Conservation (phyloP, 257 asterid species). For the Solanum chmielewskii region DNA sequence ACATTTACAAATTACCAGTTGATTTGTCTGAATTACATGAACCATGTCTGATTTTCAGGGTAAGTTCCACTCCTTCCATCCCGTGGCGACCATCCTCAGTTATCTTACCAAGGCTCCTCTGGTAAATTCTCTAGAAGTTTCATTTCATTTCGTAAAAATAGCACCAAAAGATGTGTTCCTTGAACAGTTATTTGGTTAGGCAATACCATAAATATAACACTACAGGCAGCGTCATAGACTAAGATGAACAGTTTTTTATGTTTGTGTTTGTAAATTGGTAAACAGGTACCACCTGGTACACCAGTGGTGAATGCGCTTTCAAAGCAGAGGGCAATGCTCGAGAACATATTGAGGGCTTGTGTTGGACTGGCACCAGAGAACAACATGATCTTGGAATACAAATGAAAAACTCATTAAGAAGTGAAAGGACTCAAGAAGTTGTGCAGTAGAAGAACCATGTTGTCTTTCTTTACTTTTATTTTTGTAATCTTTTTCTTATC, state of each 20-base stretch:
- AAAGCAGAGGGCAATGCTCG: conserved; percentile 95
- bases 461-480: neutral
- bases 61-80: conserved; percentile 93
- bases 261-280: neutral
- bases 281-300: conserved; percentile 96
- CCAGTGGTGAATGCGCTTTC: conserved; percentile 97
- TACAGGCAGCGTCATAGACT: neutral
- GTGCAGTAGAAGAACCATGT: neutral
- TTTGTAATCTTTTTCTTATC: neutral
- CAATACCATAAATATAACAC: neutral
- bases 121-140: conserved; percentile 17
- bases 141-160: neutral
- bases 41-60: conserved; percentile 30
- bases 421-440: neutral
- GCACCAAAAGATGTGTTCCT: neutral
- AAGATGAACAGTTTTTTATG: neutral
- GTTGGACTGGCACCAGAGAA: conserved; percentile 96
- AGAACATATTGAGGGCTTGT: conserved; percentile 95
- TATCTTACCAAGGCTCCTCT: conserved; percentile 97
- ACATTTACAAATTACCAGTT: neutral
- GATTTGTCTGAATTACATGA: neutral
- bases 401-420: conserved; percentile 24
- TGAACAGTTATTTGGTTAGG: neutral
- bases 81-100: conserved; percentile 92
- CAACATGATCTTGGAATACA: conserved; percentile 97